Evolutionary conservation across 805 yeast species (phyloP).

Genomic region (Helenozyma rhizophorensis): DNA sequence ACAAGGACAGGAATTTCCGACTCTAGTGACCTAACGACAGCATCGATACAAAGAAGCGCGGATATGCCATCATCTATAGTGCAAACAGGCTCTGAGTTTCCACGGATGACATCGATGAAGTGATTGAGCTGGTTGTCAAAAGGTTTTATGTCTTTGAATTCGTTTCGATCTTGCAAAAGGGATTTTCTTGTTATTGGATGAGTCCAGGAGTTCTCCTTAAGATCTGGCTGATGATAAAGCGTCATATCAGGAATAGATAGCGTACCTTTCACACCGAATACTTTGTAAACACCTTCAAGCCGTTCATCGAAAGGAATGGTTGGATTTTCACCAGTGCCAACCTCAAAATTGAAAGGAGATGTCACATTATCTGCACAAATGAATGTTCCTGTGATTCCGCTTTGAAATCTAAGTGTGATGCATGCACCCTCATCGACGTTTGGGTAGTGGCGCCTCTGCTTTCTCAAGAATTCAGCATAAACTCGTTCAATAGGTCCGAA

Average conservation of each 20-base stretch:
- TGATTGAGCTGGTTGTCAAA: constrained; percentile 36
- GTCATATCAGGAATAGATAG: constrained; percentile 36
- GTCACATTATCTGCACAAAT: constrained; percentile 35
- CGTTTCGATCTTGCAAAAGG: constrained; percentile 12
- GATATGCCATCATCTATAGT: constrained; percentile 35
- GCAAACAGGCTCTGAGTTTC: constrained; percentile 26
- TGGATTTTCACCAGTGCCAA: constrained; percentile 40
- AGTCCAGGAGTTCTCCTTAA: constrained; percentile 19
- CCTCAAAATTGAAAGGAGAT: constrained; percentile 36
- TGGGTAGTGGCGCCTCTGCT: constrained; percentile 26
- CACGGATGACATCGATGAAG: constrained; percentile 32
- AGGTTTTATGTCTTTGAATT: constrained; percentile 20
- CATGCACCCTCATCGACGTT: constrained; percentile 39
- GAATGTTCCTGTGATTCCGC: constrained; percentile 34
- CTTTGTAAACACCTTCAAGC: constrained; percentile 30
- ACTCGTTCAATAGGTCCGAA: constrained; percentile 35
- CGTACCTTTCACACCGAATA: constrained; percentile 37
- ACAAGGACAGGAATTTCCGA: constrained; percentile 32
- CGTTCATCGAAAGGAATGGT: constrained; percentile 26
- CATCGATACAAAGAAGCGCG: constrained; percentile 33
- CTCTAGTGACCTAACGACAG: constrained; percentile 29
- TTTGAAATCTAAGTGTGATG: constrained; percentile 26
- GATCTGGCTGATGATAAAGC: constrained; percentile 24
- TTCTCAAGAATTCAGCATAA: constrained; percentile 31
- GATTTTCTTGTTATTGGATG: constrained; percentile 16